Base-by-base conservation (phyloP, 768 basidiomycete species). In the Amanita exitialis region DNA sequence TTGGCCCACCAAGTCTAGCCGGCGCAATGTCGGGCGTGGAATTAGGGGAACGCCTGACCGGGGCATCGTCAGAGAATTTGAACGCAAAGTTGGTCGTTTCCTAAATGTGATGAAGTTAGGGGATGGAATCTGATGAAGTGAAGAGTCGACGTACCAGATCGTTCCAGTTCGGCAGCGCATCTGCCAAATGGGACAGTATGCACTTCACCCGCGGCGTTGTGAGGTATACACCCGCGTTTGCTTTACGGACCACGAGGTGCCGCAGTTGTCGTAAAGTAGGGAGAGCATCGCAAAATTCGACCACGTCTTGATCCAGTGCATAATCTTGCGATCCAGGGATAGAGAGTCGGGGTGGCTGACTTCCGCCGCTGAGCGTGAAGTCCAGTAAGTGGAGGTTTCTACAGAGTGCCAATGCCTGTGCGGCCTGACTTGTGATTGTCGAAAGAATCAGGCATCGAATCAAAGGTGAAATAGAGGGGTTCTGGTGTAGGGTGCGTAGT, bases 211-310 rank as follows among this genome's bases (percentile, higher is more conserved):
- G 70, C 1, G 71, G 66, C 49, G 75, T 72, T 4, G 79, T 80
- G 53, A 83, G 71, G 60, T 83, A 84, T 1, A 74, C 70, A 3
- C 47, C 16, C 15, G 67, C 66, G 3, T 64, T 55, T 4, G 69
- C 64, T 59, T 82, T 84, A 38, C 78, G 73, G 39, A 86, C 56
- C 15, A 73, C 70, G 47, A 86, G 64, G 55, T 75, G 73, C 12
- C 59, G 62, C 48, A 85, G 58, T 4, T 49, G 54, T 1, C 53
- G 55, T 34, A 76, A 56, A n/a, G 54, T 53, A n/a, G 58, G 54
- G 38, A 83, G 65, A 0, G 67, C 72, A 10, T 59, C 56, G 50
- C 69, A 73, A 43, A 78, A 76, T 18, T 62, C 66, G 32, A 65
- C 60, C 0, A 66, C 65, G 9, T 66, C 66, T 10, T 53, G 46